Base-by-base conservation (phyloP, 1,284 basidiomycete genomes). In the Mycena citricolor region DNA sequence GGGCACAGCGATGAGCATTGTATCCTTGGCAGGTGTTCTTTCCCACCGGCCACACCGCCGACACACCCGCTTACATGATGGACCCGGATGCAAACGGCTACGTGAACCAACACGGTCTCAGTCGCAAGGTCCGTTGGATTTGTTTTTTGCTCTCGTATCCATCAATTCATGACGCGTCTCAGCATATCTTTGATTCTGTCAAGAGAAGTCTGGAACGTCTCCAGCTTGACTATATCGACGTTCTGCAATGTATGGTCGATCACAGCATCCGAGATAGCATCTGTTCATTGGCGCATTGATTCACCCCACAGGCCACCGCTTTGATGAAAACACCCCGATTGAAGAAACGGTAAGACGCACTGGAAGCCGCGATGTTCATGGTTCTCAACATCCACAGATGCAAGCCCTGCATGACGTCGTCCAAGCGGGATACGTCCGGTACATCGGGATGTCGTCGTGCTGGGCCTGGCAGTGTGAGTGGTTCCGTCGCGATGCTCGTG, bases 131-230 rank as follows among this genome's bases (percentile, higher is more conserved):
- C 31, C 31, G 30, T 20, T 4, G 28, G 5, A 39, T n/a, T 8
- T 17, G 32, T 29, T 26, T 36, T 32, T 14, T 21, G 29, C 8
- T n/a, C 52, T 22, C 3, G 19, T 4, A 12, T 11, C 1, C 14
- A 14, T 2, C 11, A 10, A 42, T 25, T 30, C 6, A 16, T 42
- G 24, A 42, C 32, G 13, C 19, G 16, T 34, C 19, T 6, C 40
- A 81, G 74, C 79, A 82, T 54, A 86, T 89, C 48, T 88, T 88
- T 51, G 81, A 82, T n/a, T 73, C 79, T 0, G 80, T 90, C 32
- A 79, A 86, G 55, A 69, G 69, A 33, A 83, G 81, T 39, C 61
- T 87, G 39, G 66, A 79, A 52, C 72, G 85, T 19, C 73, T 89
- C 20, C 77, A 81, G 48, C 63, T 86, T 6, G 83, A 88, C 38